Evolutionary conservation across 2,329 filamentous ascomycete genomes (phyloP), one percentile per base, ranked within the genome.

Genomic region (Alternaria ethzedia): DNA sequence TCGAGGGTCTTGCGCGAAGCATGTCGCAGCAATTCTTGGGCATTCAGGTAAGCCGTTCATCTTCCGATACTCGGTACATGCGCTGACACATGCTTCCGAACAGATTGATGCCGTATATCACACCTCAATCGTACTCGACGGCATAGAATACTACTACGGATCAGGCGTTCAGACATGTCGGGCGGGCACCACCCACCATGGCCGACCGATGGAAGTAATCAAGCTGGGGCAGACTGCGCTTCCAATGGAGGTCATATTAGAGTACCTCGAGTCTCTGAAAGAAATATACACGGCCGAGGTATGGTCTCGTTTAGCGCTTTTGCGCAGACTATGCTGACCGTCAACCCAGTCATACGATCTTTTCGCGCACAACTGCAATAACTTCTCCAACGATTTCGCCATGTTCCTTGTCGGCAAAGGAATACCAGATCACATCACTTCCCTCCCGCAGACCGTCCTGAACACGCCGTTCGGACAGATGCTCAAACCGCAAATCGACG

Each of bases 361-460:
- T 0, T 97, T 92, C 83, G 72, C 87, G 26, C 94, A 97, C 80
- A 99, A 99, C 78, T 98, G 95, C 83, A 99, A 98, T 82, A 97
- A 97, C 80, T 99, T 98, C 80, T 93, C 92, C 4, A 95, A 98
- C 75, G 94, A 97, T 65, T 90, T 98, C 69, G 85, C 93, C 66
- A 96, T 92, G 79, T 98, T 98, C 67, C 84, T 98, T 0, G 84
- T 97, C 1, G 95, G 96, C 21, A 91, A 90, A 70, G 92, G 93
- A 3, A 98, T 98, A 63, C 96, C 96, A 0, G 87, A 90, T 1
- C 90, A 97, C 72, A 98, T 99, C 69, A 87, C 88, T 28, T 93
- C 90, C 69, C 89, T 98, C 76, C 95, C 95, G 0, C 87, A 94
- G 73, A 91, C 90, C 1, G 94, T 98, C 9, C 85, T 98, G 12